phyloP scores from a whole-genome alignment of 2,329 filamentous ascomycete species.

The Dactylella cylindrospora region DNA sequence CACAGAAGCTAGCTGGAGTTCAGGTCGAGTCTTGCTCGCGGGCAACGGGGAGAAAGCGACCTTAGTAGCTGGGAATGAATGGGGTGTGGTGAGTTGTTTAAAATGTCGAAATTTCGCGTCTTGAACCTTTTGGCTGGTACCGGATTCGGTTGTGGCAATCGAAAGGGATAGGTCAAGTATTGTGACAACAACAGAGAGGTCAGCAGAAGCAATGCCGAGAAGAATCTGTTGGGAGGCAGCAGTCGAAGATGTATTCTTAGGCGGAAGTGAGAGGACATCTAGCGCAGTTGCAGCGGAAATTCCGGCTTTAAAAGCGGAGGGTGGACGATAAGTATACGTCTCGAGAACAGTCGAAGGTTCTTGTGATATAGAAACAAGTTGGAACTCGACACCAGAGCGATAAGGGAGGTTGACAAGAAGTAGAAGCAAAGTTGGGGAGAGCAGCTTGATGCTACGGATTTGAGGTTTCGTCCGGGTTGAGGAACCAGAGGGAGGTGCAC shows the following conservation, averaged over 20 bases:
- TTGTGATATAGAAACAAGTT: conserved; percentile 8
- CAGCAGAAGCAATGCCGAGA: conserved; percentile 33
- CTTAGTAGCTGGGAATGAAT: conserved; percentile 38
- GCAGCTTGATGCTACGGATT: conserved; percentile 45
- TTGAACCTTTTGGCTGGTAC: conserved; percentile 19
- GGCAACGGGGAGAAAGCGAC: conserved; percentile 34
- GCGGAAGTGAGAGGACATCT: conserved; percentile 19
- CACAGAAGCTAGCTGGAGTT: conserved; percentile 34
- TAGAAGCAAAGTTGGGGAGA: conserved; percentile 39
- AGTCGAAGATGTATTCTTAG: conserved; percentile 16
- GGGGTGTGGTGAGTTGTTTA: conserved; percentile 26
- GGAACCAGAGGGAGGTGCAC: conserved; percentile 29
- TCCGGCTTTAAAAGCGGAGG: conserved; percentile 26
- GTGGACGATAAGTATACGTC: conserved; percentile 31
- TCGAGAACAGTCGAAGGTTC: conserved; percentile 20
- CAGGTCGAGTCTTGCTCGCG: conserved; percentile 14
- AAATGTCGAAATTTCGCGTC: conserved; percentile 41
- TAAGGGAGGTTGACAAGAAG: conserved; percentile 45
- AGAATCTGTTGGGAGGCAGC: conserved; percentile 25
- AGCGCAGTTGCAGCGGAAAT: conserved; percentile 32
- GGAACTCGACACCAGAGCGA: conserved; percentile 46
- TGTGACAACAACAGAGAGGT: conserved; percentile 33
- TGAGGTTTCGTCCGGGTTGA: conserved; percentile 41
- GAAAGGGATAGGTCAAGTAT: conserved; percentile 20
- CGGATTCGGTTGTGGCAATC: no score